Percentiles rank a stretch among this genome's conserved stretches.
These are phyloP conservation scores for Fusarium sp. DNA, from an alignment of 2,329 filamentous ascomycete genomes.

Conservation along the genomic window DNA sequence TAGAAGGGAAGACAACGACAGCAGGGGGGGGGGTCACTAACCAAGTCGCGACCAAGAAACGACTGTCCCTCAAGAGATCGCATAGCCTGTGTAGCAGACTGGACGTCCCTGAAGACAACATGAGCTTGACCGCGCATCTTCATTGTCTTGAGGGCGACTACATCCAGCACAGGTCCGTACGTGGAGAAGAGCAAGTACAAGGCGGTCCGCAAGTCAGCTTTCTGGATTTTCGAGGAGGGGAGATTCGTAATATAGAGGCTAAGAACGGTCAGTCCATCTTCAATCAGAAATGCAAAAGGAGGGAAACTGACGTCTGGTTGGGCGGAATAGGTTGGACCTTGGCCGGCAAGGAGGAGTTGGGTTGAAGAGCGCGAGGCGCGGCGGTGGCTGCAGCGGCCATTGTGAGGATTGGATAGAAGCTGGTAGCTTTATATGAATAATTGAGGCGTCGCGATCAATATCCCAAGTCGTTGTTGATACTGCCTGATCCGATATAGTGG, in stretches of 20 bases:
- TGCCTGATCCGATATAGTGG: constrained; percentile 11
- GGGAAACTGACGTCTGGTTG: constrained; percentile 76
- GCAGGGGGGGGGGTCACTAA: constrained; percentile 57
- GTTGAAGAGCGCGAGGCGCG: constrained; percentile 54
- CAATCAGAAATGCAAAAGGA: neutral
- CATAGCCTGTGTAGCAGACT: constrained; percentile 95
- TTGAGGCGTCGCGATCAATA: constrained; percentile 1
- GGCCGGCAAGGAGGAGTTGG: constrained; percentile 57
- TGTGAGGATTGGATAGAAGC: constrained; percentile 21
- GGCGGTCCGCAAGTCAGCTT: constrained; percentile 84
- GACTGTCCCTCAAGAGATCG: constrained; percentile 85
- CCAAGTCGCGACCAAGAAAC: constrained; percentile 87
- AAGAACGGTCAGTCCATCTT: constrained; percentile 12
- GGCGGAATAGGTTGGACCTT: constrained; percentile 69
- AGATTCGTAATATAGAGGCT: constrained; percentile 93
- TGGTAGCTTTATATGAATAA: neutral
- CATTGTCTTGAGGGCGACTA: constrained; percentile 86
- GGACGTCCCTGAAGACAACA: constrained; percentile 87
- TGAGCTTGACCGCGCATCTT: constrained; percentile 98
- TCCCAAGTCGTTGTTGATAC: neutral
- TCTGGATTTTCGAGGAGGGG: constrained; percentile 86
- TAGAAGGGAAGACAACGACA: constrained; percentile 5
- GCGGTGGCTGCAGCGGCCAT: constrained; percentile 53
- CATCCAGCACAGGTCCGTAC: constrained; percentile 90
- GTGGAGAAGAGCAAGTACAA: constrained; percentile 95